Base-by-base conservation (phyloP, 2,329 filamentous ascomycete genomes). In the Ophioceras dolichostomum region DNA sequence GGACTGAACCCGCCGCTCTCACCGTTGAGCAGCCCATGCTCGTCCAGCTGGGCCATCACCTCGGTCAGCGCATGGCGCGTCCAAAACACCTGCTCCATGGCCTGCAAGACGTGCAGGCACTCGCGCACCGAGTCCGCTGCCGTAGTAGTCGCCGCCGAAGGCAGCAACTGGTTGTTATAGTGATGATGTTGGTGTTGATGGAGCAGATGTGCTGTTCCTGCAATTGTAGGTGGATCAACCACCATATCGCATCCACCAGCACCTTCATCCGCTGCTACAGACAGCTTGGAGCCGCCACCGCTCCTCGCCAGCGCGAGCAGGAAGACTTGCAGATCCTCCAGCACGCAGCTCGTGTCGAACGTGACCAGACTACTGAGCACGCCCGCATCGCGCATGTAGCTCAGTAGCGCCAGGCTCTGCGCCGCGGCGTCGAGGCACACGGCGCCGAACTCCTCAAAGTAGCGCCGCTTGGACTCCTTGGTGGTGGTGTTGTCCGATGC, bases 41-140 rank as follows among this genome's bases (percentile, higher is more conserved):
- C 47, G 2, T 46, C 41, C 19, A 49, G 39, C 39, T 53, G 48
- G 5, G 44, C 49, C 44, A 46, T 46, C 19, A 51, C 46, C 32
- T 51, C 49, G 2, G 41, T 40, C 5, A 51, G 39, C 3, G 43
- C 46, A 21, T 49, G 47, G 12, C 39, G 38, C 5, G 47, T 48
- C 46, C 45, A 48, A 30, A 48, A 47, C 9, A 50, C 43, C 42
- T 45, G 46, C 40, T 52, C 50, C 50, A 52, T 52, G 16, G 43
- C 47, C 34, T 47, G 46, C 4, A 52, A 39, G 5, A 41, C 45
- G 22, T 39, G 42, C 30, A 50, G 42, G 27, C 46, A 44, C 8
- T 40, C 33, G 5, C 41, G 37, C n/a, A 49, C 40, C 12, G 43
- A 34, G 8, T 42, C 42, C 17, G 37, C 32, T 4, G 37, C 37